Conservation (phyloP, 2,329 filamentous ascomycete genomes). For the Pseudogymnoascus sp. region DNA sequence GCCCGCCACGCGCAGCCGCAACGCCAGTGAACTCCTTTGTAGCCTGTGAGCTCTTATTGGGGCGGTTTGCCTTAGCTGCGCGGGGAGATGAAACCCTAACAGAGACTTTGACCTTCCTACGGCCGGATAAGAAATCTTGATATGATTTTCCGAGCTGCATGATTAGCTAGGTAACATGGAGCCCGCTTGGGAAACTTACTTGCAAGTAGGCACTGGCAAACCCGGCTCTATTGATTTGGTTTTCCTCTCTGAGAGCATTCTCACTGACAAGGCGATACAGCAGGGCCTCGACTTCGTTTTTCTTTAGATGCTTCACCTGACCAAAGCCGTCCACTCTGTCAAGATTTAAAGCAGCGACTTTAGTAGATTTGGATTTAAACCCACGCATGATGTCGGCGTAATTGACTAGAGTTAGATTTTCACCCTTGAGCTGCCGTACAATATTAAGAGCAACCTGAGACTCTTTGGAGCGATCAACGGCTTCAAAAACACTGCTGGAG, state of each 20-base stretch:
- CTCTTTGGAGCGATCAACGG: slow-evolving; percentile 67
- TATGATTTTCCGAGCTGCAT: slow-evolving; percentile 26
- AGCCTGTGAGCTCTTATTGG: slow-evolving; percentile 30
- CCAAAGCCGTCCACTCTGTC: slow-evolving; percentile 49
- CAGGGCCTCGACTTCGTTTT: slow-evolving; percentile 74
- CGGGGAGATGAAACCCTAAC: slow-evolving; percentile 20
- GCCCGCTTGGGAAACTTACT: slow-evolving; percentile 37
- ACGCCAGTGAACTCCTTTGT: slow-evolving; percentile 25
- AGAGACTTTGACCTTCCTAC: slow-evolving; percentile 24
- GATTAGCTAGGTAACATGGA: slow-evolving; percentile 30
- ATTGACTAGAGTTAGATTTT: slow-evolving; percentile 65
- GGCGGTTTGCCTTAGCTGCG: slow-evolving; percentile 29
- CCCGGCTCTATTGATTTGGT: slow-evolving; percentile 53
- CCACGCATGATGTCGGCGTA: slow-evolving; percentile 81
- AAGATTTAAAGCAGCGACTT: slow-evolving; percentile 40
- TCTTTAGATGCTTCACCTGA: slow-evolving; percentile 59
- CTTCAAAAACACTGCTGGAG: slow-evolving; percentile 61
- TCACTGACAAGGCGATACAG: slow-evolving; percentile 69
- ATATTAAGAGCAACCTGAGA: slow-evolving; percentile 65
- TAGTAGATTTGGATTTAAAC: slow-evolving; percentile 49
- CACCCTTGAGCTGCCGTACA: slow-evolving; percentile 48
- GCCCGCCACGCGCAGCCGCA: slow-evolving; percentile 25
- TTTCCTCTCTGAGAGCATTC: slow-evolving; percentile 64
- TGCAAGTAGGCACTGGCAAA: slow-evolving; percentile 70
- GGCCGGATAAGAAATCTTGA: slow-evolving; percentile 22